These are phyloP conservation scores for Stygiomarasmius scandens DNA, from an alignment of 1,284 basidiomycete genomes.

Conservation along the genomic window DNA sequence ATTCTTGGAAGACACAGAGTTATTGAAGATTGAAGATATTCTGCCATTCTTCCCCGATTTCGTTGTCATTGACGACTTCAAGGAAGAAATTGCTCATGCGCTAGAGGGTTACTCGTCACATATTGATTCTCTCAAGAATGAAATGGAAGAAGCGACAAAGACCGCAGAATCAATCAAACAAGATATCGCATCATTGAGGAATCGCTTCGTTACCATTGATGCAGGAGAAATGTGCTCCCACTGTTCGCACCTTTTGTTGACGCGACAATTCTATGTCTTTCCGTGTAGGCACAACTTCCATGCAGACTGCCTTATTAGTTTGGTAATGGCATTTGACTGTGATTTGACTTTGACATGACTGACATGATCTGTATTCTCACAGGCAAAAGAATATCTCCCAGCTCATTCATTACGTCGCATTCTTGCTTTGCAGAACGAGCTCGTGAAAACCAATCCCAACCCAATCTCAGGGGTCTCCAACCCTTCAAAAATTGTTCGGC, in stretches of 20 bases:
- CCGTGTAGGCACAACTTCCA: conserved; percentile 97
- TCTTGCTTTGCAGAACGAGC: conserved; percentile 80
- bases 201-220: conserved; percentile 94
- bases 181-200: conserved; percentile 85
- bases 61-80: conserved; percentile 99
- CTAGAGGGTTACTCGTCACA: conserved; percentile 93
- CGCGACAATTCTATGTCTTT: conserved; percentile 97
- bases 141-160: conserved; percentile 95
- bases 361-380: conserved; percentile 21
- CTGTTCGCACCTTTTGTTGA: conserved; percentile 78
- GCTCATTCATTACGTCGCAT: conserved; percentile 81
- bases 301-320: conserved; percentile 89
- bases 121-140: conserved; percentile 88
- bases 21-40: conserved; percentile 98
- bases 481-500: conserved; percentile 36
- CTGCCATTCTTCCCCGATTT: conserved; percentile 99
- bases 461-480: conserved; percentile 31
- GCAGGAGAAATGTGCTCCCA: conserved; percentile 84
- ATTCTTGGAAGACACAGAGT: conserved; percentile 91
- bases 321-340: conserved; percentile 57
- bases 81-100: conserved; percentile 96
- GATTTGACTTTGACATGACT: background rate
- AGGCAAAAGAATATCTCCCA: conserved; percentile 92
- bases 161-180: conserved; percentile 93
- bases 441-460: conserved; percentile 59